phyloP scores from a whole-genome alignment of 352 stramenopile genomes.

The Peronospora farinosa region DNA sequence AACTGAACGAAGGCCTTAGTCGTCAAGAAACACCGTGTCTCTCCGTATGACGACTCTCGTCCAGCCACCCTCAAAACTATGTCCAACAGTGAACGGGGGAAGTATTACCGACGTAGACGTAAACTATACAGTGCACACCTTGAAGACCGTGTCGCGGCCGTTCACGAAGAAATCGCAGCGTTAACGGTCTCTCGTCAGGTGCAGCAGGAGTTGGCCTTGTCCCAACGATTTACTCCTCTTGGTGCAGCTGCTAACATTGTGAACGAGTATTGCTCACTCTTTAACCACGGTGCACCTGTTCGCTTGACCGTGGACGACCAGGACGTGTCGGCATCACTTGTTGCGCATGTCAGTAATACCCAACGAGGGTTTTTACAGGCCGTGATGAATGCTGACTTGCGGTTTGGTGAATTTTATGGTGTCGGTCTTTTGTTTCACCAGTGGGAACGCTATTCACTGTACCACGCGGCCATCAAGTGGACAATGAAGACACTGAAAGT shows the following conservation, averaged over 20 bases:
- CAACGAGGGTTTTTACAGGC: constrained; percentile 38
- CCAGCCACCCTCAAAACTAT: constrained; percentile 38
- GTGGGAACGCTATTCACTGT: constrained; percentile 55
- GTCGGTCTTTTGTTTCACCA: constrained; percentile 38
- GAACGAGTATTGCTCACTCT: constrained; percentile 47
- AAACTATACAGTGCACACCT: constrained; percentile 44
- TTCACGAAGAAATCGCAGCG: constrained; percentile 43
- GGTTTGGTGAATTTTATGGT: constrained; percentile 40
- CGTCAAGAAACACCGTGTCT: neutral
- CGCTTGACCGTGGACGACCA: constrained; percentile 30
- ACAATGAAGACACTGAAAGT: constrained; percentile 40
- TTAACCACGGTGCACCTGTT: constrained; percentile 41
- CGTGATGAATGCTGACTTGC: constrained; percentile 31
- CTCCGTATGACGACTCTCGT: neutral
- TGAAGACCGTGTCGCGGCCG: constrained; percentile 26
- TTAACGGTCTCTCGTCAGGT: constrained; percentile 32
- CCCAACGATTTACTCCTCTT: constrained; percentile 13
- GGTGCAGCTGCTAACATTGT: constrained; percentile 31
- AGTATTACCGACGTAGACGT: constrained; percentile 52
- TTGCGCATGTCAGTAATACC: constrained; percentile 16
- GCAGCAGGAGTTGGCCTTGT: constrained; percentile 28
- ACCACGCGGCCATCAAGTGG: constrained; percentile 38
- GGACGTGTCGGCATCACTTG: constrained; percentile 11
- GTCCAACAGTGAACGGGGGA: constrained; percentile 59
- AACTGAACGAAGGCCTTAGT: neutral